Evolutionary conservation across 306 rosid species (phyloP), one percentile per base, ranked within the genome.

Genomic region (Begonia fuchsioides): DNA sequence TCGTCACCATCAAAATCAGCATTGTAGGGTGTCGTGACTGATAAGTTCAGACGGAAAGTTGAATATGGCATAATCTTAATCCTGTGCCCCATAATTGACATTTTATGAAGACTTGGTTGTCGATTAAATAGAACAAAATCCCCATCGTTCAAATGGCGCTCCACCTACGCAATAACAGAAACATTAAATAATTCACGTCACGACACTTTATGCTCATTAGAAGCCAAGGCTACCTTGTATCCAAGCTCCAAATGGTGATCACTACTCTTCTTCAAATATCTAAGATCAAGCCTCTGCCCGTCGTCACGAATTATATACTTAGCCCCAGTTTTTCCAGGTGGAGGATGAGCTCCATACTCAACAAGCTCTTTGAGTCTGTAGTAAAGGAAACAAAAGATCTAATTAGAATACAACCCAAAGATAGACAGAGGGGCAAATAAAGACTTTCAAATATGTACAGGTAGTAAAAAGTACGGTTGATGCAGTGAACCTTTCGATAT

Each of bases 191-290:
- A 47, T 15, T 13, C 38, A 38, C 5, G 17, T 9, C 3, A 32
- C 13, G 18, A 39, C 17, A 38, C 5, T 26, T 17, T 35, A 13
- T 46, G 10, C 18, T 53, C 19, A 49, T 45, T 15, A 9, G 13
- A 35, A 43, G 41, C 15, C 43, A 53, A 15, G 9, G 60, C 43
- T 75, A 58, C 98, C 94, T 90, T 90, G 65, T 90, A 90, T 61
- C 98, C 98, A 52, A 85, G 98, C 79, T 90, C 98, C 81, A 90
- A 76, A 77, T 90, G 98, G 71, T 90, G 96, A 70, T 90, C 95
- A 7, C 98, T 90, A 58, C 96, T 90, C 69, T 90, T 90, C 81
- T 85, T 90, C 59, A 85, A 71, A 77, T 81, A 90, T 50, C 98
- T 80, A 56, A 90, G 98, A 72, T 90, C 98, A 47, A 90, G 98